Evolutionary conservation across 352 stramenopile species (phyloP).

Genomic region (Globisporangium radiosum): DNA sequence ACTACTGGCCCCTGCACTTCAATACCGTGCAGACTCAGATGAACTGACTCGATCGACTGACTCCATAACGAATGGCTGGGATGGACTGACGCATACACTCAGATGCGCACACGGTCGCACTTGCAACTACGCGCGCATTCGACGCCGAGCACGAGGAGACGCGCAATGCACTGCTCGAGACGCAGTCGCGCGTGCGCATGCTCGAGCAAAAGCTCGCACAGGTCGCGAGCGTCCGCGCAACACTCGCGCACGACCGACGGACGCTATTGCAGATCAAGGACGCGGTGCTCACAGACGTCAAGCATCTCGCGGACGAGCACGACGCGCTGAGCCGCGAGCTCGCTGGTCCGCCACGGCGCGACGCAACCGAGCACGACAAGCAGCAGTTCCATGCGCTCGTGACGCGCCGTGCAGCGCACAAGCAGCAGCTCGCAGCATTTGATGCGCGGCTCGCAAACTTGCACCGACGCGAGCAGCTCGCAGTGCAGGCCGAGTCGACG

Average conservation of each 20-base stretch:
- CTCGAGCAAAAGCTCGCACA: conserved; percentile 52
- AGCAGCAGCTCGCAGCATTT: conserved; percentile 44
- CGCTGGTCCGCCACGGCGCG: conserved; percentile 51
- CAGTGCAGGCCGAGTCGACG: conserved; percentile 26
- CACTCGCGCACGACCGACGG: conserved; percentile 31
- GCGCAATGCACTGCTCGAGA: conserved; percentile 43
- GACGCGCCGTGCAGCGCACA: conserved; percentile 28
- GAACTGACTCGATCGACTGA: no score
- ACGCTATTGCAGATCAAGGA: conserved; percentile 48
- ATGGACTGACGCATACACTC: neutral
- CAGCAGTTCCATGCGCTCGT: conserved; percentile 52
- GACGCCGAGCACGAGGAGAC: conserved; percentile 41
- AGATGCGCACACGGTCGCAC: conserved; percentile 46
- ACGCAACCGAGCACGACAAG: conserved; percentile 56
- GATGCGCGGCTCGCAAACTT: conserved; percentile 36
- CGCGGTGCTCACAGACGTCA: conserved; percentile 38
- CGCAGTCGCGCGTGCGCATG: conserved; percentile 38
- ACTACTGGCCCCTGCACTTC: no score
- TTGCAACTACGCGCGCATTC: conserved; percentile 37
- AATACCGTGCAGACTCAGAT: no score
- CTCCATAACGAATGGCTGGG: no score
- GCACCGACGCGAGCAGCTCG: conserved; percentile 37
- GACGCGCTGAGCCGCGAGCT: conserved; percentile 37
- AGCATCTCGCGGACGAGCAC: conserved; percentile 36
- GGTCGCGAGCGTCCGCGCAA: conserved; percentile 28